Conservation (phyloP, 2,329 filamentous ascomycete species). For the Scolecobasidium constrictum region DNA sequence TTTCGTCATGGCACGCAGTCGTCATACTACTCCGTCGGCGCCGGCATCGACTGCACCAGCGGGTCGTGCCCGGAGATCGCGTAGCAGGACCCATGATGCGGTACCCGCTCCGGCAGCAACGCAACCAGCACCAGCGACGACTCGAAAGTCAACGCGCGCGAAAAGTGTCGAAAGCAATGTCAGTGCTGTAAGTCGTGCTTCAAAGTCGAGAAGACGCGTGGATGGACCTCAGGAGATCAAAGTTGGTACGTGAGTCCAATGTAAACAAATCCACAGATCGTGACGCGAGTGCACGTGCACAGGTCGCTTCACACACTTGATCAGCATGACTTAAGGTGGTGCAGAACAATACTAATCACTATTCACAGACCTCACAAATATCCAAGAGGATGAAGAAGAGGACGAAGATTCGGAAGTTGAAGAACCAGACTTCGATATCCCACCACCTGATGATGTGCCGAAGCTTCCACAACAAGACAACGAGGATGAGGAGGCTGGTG, state of each 20-base stretch:
- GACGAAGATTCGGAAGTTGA: background rate
- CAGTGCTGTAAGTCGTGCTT: background rate
- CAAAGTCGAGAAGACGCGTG: background rate
- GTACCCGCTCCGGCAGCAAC: background rate
- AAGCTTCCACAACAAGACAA: background rate
- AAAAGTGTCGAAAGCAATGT: background rate
- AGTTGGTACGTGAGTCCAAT: background rate
- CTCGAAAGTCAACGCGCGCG: background rate
- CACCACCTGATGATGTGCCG: background rate
- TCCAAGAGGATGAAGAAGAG: slow-evolving; percentile 3
- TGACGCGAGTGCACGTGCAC: background rate
- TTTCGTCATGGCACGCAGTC: background rate
- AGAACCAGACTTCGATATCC: background rate
- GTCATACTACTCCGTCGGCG: background rate
- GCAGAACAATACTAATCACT: background rate
- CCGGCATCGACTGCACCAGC: background rate
- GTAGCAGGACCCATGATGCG: background rate
- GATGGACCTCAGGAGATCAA: background rate
- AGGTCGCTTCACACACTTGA: background rate
- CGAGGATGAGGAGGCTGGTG: background rate
- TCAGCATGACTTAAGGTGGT: too few relatives aligned
- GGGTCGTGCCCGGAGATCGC: background rate
- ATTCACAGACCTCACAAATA: slow-evolving; percentile 2
- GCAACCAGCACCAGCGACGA: background rate
- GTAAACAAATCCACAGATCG: background rate